Percentiles rank a stretch among this genome's conserved stretches.
Evolutionary conservation across 2,329 filamentous ascomycete genomes (phyloP).

Genomic region (Trichoderma sp.): DNA sequence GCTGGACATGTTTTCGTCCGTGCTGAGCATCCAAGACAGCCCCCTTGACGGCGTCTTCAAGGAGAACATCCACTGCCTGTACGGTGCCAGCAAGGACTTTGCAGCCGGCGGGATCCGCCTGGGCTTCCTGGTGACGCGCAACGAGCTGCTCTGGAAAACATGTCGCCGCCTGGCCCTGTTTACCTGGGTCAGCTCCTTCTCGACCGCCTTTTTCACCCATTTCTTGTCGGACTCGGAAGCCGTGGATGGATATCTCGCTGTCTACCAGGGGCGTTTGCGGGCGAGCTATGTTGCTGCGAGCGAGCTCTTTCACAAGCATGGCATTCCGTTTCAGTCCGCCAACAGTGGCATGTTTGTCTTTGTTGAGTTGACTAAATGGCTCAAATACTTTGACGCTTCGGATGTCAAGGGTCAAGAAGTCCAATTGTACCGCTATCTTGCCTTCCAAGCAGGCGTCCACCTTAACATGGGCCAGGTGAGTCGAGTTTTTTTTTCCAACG

Average conservation of each 20-base stretch:
- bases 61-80: neutral
- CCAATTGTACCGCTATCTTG: neutral
- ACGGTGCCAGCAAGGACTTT: neutral
- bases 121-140: neutral
- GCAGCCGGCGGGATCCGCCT: neutral
- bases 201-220: neutral
- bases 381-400: neutral
- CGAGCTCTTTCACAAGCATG: neutral
- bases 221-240: neutral
- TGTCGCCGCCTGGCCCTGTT: neutral
- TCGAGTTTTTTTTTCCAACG: neutral
- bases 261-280: neutral
- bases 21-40: neutral
- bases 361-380: neutral
- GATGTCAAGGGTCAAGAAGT: neutral
- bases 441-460: neutral
- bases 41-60: neutral
- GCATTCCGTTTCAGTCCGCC: neutral
- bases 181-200: neutral
- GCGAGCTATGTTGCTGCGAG: neutral
- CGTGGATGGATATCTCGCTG: neutral
- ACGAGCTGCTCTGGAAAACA: neutral
- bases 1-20: neutral
- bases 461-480: neutral
- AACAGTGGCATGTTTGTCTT: neutral